These are phyloP conservation scores for Dioscorea cayenensis DNA, from an alignment of 116 monocot genomes.

Conservation along the genomic window DNA sequence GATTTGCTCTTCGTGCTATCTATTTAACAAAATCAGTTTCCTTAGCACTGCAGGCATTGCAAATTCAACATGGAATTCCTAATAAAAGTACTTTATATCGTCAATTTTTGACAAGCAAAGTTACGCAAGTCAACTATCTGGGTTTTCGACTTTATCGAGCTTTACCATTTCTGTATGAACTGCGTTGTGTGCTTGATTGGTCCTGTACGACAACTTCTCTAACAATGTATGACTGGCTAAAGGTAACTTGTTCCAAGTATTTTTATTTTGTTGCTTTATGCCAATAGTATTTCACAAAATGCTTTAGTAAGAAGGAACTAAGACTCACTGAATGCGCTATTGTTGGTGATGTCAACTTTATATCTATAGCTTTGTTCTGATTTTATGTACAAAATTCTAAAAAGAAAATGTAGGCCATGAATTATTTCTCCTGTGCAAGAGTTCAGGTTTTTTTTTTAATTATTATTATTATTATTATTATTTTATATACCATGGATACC, in stretches of 20 bases:
- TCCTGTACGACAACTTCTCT: conserved; percentile 90
- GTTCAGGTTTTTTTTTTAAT: too few species aligned
- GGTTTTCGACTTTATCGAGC: conserved; percentile 92
- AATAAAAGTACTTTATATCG: conserved; percentile 84
- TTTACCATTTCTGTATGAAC: conserved; percentile 92
- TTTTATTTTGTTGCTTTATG: neutral
- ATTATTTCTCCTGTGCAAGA: too few species aligned
- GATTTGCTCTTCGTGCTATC: conserved; percentile 90
- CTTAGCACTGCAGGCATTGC: conserved; percentile 76
- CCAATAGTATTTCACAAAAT: too few species aligned
- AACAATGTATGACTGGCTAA: conserved; percentile 99
- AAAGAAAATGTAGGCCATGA: too few species aligned
- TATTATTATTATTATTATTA: too few species aligned
- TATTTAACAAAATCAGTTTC: conserved; percentile 88
- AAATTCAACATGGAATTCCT: conserved; percentile 88
- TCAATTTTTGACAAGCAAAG: conserved; percentile 87
- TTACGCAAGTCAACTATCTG: conserved; percentile 81
- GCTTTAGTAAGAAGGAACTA: too few species aligned
- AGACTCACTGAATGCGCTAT: too few species aligned
- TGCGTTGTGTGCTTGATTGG: conserved; percentile 98
- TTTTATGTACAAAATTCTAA: too few species aligned
- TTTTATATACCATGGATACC: too few species aligned
- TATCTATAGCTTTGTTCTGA: too few species aligned
- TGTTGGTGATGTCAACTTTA: too few species aligned
- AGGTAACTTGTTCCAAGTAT: conserved; percentile 37